These are phyloP conservation scores for Neurospora sp. DNA, from an alignment of 495 filamentous ascomycete species.

Conservation along the genomic window DNA sequence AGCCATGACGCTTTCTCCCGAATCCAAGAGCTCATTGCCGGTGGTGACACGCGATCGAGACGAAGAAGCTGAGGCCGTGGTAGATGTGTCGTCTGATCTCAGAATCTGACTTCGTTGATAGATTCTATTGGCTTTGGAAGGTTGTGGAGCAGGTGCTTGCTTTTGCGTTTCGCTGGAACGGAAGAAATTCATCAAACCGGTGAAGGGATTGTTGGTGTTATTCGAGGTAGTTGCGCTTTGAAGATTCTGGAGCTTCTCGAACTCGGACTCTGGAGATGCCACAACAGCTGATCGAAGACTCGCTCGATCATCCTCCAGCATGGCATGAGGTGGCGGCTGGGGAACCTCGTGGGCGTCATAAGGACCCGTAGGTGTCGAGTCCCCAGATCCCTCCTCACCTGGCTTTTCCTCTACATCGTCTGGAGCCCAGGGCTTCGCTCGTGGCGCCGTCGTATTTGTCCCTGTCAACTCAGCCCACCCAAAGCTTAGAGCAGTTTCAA, in stretches of 20 bases:
- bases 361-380: conserved; percentile 12
- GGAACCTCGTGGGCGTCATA: conserved; percentile 41
- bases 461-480: conserved; percentile 93
- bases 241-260: conserved; percentile 11
- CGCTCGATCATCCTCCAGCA: conserved; percentile 41
- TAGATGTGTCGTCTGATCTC: conserved; percentile 31
- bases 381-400: conserved; percentile 14
- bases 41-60: conserved; percentile 30
- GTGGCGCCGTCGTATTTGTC: conserved; percentile 41
- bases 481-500: conserved; percentile 86
- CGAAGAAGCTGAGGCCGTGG: conserved; percentile 23
- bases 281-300: conserved; percentile 29
- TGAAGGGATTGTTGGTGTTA: conserved; percentile 40
- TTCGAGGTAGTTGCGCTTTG: conserved; percentile 16
- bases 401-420: conserved; percentile 13
- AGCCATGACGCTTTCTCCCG: conserved; percentile 38
- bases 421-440: conserved; percentile 26
- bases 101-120: conserved; percentile 70
- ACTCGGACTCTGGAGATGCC: conserved; percentile 6
- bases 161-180: conserved; percentile 29
- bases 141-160: conserved; percentile 19
- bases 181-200: conserved; percentile 56
- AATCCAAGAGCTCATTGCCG: conserved; percentile 34
- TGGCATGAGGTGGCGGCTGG: conserved; percentile 46
- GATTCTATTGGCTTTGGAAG: conserved; percentile 52